Evolutionary conservation across 805 yeast species (phyloP).

Genomic region (Kuraishia hungarica): DNA sequence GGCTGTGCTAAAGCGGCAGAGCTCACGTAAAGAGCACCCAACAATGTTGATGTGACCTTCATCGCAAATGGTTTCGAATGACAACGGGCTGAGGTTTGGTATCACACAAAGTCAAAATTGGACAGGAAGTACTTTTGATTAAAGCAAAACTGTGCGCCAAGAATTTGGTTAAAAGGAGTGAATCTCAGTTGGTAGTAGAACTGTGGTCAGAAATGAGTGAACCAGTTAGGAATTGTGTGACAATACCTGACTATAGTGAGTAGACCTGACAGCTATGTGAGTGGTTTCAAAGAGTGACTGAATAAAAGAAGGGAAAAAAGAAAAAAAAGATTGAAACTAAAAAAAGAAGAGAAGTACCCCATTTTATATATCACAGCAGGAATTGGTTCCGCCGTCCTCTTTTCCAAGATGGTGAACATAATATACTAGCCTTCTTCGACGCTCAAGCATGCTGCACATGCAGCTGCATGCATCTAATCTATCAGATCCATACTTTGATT

Average conservation of each 20-base stretch:
- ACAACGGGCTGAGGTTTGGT: background rate
- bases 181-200: background rate
- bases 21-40: background rate
- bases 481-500: background rate
- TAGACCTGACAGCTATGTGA: background rate
- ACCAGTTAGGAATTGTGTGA: background rate
- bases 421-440: background rate
- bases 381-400: background rate
- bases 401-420: background rate
- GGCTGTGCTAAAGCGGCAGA: slow-evolving; percentile 6
- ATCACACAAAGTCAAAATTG: background rate
- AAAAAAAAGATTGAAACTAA: background rate
- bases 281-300: background rate
- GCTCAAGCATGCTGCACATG: background rate
- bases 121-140: no score
- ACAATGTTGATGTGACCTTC: background rate
- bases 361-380: background rate
- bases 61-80: background rate
- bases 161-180: background rate
- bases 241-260: background rate
- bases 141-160: no score
- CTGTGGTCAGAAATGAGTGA: background rate
- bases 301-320: background rate
- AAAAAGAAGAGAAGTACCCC: background rate
- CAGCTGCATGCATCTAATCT: background rate